A percentile compares a stretch with the other conserved stretches of the same genome.
These are phyloP conservation scores for Fragilaria crotonensis DNA, from an alignment of 108 stramenopile species.

Conservation along the genomic window DNA sequence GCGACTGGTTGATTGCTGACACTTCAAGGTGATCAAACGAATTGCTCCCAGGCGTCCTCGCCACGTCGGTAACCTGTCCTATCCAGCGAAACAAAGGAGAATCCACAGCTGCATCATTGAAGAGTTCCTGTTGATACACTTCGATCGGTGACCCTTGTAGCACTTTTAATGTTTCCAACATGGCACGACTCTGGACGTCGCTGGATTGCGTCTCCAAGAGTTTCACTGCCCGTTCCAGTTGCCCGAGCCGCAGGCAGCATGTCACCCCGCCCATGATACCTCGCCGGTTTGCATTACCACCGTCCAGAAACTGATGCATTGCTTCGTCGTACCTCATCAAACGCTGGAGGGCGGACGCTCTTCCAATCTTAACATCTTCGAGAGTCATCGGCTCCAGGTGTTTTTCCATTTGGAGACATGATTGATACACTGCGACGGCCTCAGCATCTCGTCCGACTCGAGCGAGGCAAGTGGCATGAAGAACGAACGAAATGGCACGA, in stretches of 20 bases:
- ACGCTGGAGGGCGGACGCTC: constrained; percentile 45
- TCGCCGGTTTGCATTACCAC: not conserved
- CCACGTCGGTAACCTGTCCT: too few species aligned
- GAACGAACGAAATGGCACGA: constrained; percentile 20
- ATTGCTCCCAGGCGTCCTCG: not conserved
- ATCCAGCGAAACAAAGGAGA: not conserved
- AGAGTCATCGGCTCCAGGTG: too few species aligned
- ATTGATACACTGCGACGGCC: constrained; percentile 33
- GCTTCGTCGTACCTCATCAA: constrained; percentile 47
- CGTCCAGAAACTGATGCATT: constrained; percentile 10
- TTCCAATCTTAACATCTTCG: constrained; percentile 23
- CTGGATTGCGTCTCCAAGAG: constrained; percentile 2
- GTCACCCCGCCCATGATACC: constrained; percentile 6
- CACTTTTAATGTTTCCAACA: too few species aligned
- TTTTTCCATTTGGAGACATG: constrained; percentile 10
- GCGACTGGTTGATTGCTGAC: constrained; percentile 43
- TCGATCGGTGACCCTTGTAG: too few species aligned
- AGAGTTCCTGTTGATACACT: too few species aligned
- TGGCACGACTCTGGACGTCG: too few species aligned
- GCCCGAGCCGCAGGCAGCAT: constrained; percentile 13
- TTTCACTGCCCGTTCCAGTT: not conserved
- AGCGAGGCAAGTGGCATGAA: constrained; percentile 52
- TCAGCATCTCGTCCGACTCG: constrained; percentile 50
- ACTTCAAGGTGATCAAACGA: constrained; percentile 15
- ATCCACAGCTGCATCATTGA: too few species aligned